These are phyloP conservation scores for Arachis monticola DNA, from an alignment of 331 rosid genomes.

Conservation along the genomic window DNA sequence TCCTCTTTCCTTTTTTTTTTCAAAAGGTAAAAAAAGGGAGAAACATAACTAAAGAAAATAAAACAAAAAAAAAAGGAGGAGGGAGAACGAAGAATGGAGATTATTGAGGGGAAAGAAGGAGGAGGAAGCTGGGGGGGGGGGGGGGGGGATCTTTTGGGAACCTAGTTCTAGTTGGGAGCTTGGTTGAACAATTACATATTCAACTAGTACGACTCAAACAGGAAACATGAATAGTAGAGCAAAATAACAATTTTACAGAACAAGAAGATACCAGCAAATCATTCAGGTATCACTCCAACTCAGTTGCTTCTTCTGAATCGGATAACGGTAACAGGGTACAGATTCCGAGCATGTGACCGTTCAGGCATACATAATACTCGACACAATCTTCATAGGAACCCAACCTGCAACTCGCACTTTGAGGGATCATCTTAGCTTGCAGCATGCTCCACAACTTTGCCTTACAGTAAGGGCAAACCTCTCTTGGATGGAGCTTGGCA, in stretches of 20 bases:
- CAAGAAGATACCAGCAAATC: conserved; percentile 48
- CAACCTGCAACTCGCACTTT: conserved; percentile 85
- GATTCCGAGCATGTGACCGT: conserved; percentile 78
- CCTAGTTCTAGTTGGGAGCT: neutral
- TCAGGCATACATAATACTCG: conserved; percentile 84
- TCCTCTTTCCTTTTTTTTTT: too few species aligned
- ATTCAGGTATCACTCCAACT: conserved; percentile 49
- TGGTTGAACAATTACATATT: too few species aligned
- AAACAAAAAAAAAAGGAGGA: too few species aligned
- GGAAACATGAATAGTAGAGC: conserved; percentile 1
- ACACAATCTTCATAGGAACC: conserved; percentile 77
- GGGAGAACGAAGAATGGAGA: too few species aligned
- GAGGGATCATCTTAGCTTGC: conserved; percentile 90
- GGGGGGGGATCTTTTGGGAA: neutral
- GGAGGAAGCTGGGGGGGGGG: too few species aligned
- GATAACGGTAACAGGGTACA: conserved; percentile 83
- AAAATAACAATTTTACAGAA: conserved; percentile 5
- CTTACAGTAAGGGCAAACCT: conserved; percentile 87
- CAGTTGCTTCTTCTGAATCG: conserved; percentile 76
- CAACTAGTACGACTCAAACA: too few species aligned
- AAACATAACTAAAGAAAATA: too few species aligned
- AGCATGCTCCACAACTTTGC: conserved; percentile 90
- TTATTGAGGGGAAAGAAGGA: too few species aligned
- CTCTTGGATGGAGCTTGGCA: conserved; percentile 78
- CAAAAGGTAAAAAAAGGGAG: too few species aligned